Base-by-base conservation (phyloP, 2,329 filamentous ascomycete species). In the Orbilia brochopaga region DNA sequence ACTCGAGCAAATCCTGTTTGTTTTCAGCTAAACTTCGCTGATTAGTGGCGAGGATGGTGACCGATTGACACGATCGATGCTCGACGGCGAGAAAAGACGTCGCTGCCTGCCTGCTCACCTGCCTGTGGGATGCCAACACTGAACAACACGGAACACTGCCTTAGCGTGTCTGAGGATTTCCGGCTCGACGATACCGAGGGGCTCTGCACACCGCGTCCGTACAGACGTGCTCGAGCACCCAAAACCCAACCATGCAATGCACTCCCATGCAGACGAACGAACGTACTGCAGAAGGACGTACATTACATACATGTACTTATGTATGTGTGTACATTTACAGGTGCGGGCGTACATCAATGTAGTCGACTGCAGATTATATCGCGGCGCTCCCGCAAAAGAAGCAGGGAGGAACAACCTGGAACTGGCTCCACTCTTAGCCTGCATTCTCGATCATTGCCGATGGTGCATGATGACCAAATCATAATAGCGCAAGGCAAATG, bases 61-160 rank as follows among this genome's bases (percentile, higher is more conserved):
- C 15, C 19, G 13, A 5, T n/a, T 48, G 23, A 61, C 19, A 23
- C 30, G 58, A 54, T 46, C 19, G 48, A 19, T 55, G 61, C 52
- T 32, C 27, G 27, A 32, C 27, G 8, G 27, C 27, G 27, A 32
- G n/a, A n/a, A n/a, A 32, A 32, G 27, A 32, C 27, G 8, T 32
- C 27, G 27, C 8, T 32, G 27, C 27, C 27, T 32, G 19, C 46
- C 6, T n/a, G 46, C 46, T 48, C 44, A n/a, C 6, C 44, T 19
- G 23, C 32, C 32, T 69, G 51, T 62, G 51, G 57, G 35, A 69
- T 64, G 55, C 54, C 67, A 72, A 61, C 67, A 65, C 21, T 52
- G 30, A 64, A 56, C 67, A 72, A 61, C 67, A 46, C 67, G 67
- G 60, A 55, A 72, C 19, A n/a, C 55, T 61, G 42, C 67, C 60